Evolutionary conservation across 148 eudicot genomes (phyloP).

Genomic region (Amaranthus palmeri): DNA sequence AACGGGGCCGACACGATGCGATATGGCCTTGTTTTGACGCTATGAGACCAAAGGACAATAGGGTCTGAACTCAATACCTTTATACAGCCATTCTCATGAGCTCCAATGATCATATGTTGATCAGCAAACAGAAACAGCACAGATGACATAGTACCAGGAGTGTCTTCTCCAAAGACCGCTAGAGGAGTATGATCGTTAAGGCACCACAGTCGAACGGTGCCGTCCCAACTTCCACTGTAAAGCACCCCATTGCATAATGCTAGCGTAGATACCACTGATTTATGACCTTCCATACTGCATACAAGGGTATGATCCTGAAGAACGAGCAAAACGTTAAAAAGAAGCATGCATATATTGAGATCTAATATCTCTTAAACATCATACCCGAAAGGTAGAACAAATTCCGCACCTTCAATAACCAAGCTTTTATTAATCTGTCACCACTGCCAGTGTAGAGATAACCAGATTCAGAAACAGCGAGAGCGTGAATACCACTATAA

Average conservation of each 20-base stretch:
- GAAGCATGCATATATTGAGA: not conserved
- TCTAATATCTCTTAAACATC: constrained; percentile 1
- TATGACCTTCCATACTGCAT: constrained; percentile 79
- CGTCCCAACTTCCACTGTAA: constrained; percentile 95
- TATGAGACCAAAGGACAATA: constrained; percentile 1
- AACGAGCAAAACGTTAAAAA: not conserved
- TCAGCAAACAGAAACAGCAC: constrained; percentile 66
- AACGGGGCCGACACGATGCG: too few species aligned
- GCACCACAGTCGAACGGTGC: constrained; percentile 82
- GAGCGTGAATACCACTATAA: constrained; percentile 85
- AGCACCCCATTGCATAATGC: constrained; percentile 62
- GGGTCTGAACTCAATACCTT: constrained; percentile 43
- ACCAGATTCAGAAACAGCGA: constrained; percentile 65
- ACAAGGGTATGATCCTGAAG: constrained; percentile 61
- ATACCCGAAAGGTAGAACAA: not conserved
- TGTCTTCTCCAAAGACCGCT: constrained; percentile 61
- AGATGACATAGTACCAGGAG: constrained; percentile 47
- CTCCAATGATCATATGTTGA: constrained; percentile 43
- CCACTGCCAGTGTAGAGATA: constrained; percentile 84
- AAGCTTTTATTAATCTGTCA: constrained; percentile 80
- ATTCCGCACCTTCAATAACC: constrained; percentile 61
- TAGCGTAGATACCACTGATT: constrained; percentile 71
- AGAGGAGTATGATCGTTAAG: constrained; percentile 79
- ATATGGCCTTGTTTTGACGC: too few species aligned
- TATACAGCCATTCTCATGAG: constrained; percentile 64